Evolutionary conservation across 2,329 filamentous ascomycete genomes (phyloP), one percentile per base, ranked within the genome.

Genomic region (Lasiodiplodia gonubiensis): DNA sequence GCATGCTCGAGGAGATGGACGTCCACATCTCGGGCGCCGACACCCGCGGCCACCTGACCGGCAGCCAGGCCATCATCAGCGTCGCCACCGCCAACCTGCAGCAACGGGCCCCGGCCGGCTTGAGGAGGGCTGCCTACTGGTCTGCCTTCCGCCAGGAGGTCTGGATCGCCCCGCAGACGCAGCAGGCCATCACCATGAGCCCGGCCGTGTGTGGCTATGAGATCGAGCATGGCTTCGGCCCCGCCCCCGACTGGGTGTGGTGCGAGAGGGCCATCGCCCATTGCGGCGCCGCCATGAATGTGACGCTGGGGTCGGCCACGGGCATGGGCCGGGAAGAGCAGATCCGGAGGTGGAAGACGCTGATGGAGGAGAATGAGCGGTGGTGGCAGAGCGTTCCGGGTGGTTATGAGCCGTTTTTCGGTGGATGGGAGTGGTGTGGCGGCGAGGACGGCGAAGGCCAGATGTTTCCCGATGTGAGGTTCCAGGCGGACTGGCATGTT

Each of bases 1-100:
- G 80, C 12, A 70, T 80, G 11, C 70, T 80, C 25, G 80, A 82
- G 69, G 80, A 81, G 65, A 80, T 80, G 72, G 80, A 80, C 60
- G 71, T 79, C 12, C 76, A 75, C 1, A 72, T 79, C 25, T 73
- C 74, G 33, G 77, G 76, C 49, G 71, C 75, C 52, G 74, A 80
- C 68, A 71, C 71, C 30, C 79, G 76, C 74, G 75, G 79, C 52
- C 74, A 81, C 73, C 69, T 81, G 0, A 76, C 77, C 35, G 77
- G 77, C n/a, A 39, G 14, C 18, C 53, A 57, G 23, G 64, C 64
- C 54, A 37, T 67, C 39, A 60, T 67, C 42, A 12, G 30, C 33
- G 64, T 18, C 10, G 33, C 64, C 2, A 30, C 61, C 2, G 18
- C 60, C 4, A 64, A 18, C 76, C 74, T 2, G 75, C 77, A 66